phyloP scores from a whole-genome alignment of 2,329 filamentous ascomycete species.

The Fonsecaea monophora region DNA sequence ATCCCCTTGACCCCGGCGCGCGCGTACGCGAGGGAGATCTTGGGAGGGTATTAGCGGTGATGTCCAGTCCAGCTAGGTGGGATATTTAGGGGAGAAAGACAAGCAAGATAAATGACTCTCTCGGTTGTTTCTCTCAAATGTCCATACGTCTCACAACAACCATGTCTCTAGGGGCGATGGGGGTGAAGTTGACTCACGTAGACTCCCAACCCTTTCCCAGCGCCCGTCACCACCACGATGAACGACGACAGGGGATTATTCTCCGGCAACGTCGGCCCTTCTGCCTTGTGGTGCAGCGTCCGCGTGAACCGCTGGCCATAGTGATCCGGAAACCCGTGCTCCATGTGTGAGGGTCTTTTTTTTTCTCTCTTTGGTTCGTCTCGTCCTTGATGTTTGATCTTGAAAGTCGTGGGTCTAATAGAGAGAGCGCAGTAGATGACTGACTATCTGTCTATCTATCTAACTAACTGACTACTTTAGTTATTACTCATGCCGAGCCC shows the following conservation, averaged over 20 bases:
- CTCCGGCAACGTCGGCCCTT: constrained; percentile 34
- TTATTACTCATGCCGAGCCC: too few species aligned
- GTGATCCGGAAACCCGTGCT: not conserved
- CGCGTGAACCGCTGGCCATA: constrained; percentile 28
- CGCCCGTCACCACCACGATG: constrained; percentile 48
- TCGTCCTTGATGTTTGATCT: too few species aligned
- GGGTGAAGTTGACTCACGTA: constrained; percentile 21
- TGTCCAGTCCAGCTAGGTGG: not conserved
- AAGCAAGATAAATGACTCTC: not conserved
- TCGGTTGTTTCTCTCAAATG: too few species aligned
- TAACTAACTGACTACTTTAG: too few species aligned
- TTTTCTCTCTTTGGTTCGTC: too few species aligned
- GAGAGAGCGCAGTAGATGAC: too few species aligned
- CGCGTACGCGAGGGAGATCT: constrained; percentile 45
- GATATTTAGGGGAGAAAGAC: not conserved
- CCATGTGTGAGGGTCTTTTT: not conserved
- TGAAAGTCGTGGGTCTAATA: too few species aligned
- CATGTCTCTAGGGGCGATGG: not conserved
- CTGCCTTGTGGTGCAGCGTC: constrained; percentile 27
- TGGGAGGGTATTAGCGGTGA: not conserved
- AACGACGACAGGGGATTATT: constrained; percentile 28
- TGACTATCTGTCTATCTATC: too few species aligned
- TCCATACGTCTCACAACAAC: not conserved
- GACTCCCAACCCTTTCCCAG: constrained; percentile 46
- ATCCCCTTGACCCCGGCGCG: constrained; percentile 49